A percentile compares a stretch with the other conserved stretches of the same genome.
These are phyloP conservation scores for Picea mariana DNA, from an alignment of 83 land plant species.

Conservation along the genomic window DNA sequence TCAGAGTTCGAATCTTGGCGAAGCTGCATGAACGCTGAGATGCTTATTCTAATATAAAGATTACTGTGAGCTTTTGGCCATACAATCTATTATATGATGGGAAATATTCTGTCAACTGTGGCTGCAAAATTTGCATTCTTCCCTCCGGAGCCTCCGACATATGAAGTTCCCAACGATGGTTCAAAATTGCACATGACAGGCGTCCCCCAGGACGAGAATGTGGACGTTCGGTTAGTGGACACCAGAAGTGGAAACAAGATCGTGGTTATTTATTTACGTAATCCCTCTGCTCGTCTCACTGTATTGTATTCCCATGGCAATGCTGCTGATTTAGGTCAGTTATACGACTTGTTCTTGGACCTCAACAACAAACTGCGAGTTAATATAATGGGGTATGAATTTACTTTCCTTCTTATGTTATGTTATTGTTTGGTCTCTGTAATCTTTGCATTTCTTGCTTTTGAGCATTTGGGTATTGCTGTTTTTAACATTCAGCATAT, in stretches of 20 bases:
- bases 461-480: not conserved
- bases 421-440: not conserved
- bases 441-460: not conserved
- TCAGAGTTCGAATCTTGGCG: too few species aligned
- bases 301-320: constrained; percentile 91
- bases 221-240: constrained; percentile 57
- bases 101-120: constrained; percentile 56
- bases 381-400: constrained; percentile 73
- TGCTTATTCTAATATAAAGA: too few species aligned
- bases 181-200: constrained; percentile 44
- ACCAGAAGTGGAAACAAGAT: constrained; percentile 73
- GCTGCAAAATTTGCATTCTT: constrained; percentile 88
- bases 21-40: too few species aligned
- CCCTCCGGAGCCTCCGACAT: constrained; percentile 85
- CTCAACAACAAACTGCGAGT: constrained; percentile 79
- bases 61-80: too few species aligned
- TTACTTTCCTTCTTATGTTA: not conserved
- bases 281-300: constrained; percentile 79
- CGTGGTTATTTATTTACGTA: constrained; percentile 64
- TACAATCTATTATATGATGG: constrained; percentile 31
- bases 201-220: constrained; percentile 31
- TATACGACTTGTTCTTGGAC: constrained; percentile 89
- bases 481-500: not conserved
- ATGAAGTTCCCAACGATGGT: constrained; percentile 37
- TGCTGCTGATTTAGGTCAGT: constrained; percentile 92